Conservation (phyloP, 371 early-diverging fungal genomes). For the Dichotomocladium elegans region DNA sequence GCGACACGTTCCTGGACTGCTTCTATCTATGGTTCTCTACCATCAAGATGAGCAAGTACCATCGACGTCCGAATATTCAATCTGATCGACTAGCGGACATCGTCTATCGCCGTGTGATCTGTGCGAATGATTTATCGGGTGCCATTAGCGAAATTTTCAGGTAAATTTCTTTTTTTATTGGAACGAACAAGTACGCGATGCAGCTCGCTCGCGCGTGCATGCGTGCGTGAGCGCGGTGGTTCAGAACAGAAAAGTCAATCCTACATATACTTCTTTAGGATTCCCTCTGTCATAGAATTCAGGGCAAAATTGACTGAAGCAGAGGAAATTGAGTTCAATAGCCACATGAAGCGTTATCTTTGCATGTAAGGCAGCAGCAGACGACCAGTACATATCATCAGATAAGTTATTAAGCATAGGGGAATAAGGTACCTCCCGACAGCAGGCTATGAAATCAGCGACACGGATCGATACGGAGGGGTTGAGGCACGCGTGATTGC, state of each 20-base stretch:
- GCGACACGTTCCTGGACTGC: slow-evolving; percentile 63
- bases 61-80: slow-evolving; percentile 32
- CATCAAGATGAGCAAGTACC: slow-evolving; percentile 49
- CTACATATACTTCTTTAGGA: too few relatives aligned
- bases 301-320: slow-evolving; percentile 3
- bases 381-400: neutral
- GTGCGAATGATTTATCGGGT: slow-evolving; percentile 30
- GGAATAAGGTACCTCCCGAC: slow-evolving; percentile 76
- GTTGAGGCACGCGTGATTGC: slow-evolving; percentile 83
- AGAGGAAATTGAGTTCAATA: slow-evolving; percentile 31
- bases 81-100: slow-evolving; percentile 38
- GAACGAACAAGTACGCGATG: neutral
- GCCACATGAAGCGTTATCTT: slow-evolving; percentile 45
- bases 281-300: neutral
- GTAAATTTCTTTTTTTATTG: too few relatives aligned
- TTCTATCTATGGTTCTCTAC: slow-evolving; percentile 65
- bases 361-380: slow-evolving; percentile 44
- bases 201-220: neutral
- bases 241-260: too few relatives aligned
- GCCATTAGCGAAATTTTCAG: slow-evolving; percentile 22
- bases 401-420: slow-evolving; percentile 9
- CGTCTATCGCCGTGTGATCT: slow-evolving; percentile 44
- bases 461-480: slow-evolving; percentile 77
- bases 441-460: slow-evolving; percentile 81
- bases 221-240: neutral